Base-by-base conservation (phyloP, 2,329 filamentous ascomycete genomes). In the Fusarium bulbicola region DNA sequence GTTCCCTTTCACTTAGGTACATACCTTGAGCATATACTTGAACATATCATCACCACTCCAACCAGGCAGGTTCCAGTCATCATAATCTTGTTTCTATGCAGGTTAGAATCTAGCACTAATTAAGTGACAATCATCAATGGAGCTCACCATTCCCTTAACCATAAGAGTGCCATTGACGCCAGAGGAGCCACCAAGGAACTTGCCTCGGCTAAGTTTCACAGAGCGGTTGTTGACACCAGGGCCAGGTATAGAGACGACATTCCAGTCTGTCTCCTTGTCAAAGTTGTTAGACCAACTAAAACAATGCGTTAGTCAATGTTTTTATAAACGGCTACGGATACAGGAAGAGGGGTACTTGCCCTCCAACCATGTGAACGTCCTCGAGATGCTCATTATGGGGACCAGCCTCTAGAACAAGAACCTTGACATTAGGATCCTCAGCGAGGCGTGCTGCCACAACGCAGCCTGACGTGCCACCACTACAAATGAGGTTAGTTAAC, bases 41-140 rank as follows among this genome's bases (percentile, higher is more conserved):
- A 88, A 90, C 70, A 90, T 85, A 28, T 90, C 87, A 8, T 87
- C 85, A 8, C 89, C 87, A 61, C 82, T 86, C 88, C 89, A 89
- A 6, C 86, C 88, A 40, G 82, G 85, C 61, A 87, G 70, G 5
- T 79, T 83, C 89, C 89, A 90, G 64, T 90, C 87, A 77, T 90
- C 87, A 26, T 85, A 82, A 58, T 82, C 81, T 63, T 87, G 85
- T 74, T 84, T 85, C 15, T 74, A 32, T 11, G 26, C 7, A 9
- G 13, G 5, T 61, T n/a, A 68, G 28, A 20, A 50, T 14, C 32
- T 21, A 6, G 12, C 12, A 21, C 24, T 4, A 11, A 11, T 30
- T 1, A 9, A 9, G 15, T 13, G 14, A 26, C 4, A 26, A 32
- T 3, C 1, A 11, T 39, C 6, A 30, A 16, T 7, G 2, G 10